These are phyloP conservation scores for Brettanomyces anomalus DNA, from an alignment of 805 yeast genomes.

Conservation along the genomic window DNA sequence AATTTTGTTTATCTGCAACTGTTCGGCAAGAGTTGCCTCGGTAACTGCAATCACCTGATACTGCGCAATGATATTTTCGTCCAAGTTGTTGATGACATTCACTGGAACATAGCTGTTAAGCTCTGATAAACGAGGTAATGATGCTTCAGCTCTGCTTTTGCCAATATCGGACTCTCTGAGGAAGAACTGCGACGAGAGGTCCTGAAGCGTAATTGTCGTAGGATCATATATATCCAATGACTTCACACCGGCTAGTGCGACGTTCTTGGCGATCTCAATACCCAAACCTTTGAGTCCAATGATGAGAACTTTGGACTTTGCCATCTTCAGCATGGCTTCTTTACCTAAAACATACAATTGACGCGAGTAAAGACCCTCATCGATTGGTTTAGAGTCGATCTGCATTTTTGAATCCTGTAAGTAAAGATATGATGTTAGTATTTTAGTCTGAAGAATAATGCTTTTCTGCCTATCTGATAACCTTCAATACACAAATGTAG, in stretches of 20 bases:
- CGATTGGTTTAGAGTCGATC: slow-evolving; percentile 47
- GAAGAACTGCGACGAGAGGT: slow-evolving; percentile 87
- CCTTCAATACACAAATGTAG: too few relatives aligned
- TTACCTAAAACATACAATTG: slow-evolving; percentile 94
- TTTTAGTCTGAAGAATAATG: too few relatives aligned
- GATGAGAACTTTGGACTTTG: slow-evolving; percentile 81
- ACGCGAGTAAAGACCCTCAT: slow-evolving; percentile 91
- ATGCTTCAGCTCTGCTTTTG: slow-evolving; percentile 60
- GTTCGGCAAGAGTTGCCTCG: slow-evolving; percentile 61
- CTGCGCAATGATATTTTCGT: slow-evolving; percentile 41
- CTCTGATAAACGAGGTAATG: slow-evolving; percentile 64
- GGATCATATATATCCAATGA: slow-evolving; percentile 83
- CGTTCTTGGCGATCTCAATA: slow-evolving; percentile 92
- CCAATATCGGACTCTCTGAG: slow-evolving; percentile 68
- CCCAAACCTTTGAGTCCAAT: slow-evolving; percentile 92
- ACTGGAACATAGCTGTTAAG: slow-evolving; percentile 89
- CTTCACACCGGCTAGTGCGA: slow-evolving; percentile 95
- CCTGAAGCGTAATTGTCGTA: slow-evolving; percentile 50
- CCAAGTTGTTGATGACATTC: slow-evolving; percentile 47
- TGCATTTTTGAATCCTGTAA: slow-evolving; percentile 25
- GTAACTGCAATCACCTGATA: slow-evolving; percentile 86
- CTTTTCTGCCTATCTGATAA: too few relatives aligned
- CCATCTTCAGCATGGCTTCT: slow-evolving; percentile 98
- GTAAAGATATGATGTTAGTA: not conserved
- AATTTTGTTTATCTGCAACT: slow-evolving; percentile 61